Evolutionary conservation across 139 green algal genomes (phyloP).

Genomic region (Tetradesmus obliquus): DNA sequence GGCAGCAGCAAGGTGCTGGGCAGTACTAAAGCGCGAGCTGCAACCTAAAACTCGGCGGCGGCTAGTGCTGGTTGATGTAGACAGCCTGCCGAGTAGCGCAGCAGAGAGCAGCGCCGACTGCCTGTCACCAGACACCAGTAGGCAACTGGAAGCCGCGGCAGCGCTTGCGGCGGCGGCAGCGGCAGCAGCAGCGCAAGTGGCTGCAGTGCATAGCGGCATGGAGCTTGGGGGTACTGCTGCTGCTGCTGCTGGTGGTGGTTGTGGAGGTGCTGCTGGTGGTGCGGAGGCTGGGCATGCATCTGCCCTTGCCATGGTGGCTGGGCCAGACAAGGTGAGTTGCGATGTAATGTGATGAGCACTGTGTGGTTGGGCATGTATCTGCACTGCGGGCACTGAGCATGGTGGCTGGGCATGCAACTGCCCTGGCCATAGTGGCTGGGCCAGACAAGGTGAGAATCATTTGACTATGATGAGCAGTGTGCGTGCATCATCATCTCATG

Average conservation of each 20-base stretch:
- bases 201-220: not conserved
- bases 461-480: too few relatives aligned
- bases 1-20: not conserved
- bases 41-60: not conserved
- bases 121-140: not conserved
- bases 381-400: too few relatives aligned
- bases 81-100: not conserved
- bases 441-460: not conserved
- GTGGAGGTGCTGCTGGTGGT: not conserved
- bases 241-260: not conserved
- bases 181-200: not conserved
- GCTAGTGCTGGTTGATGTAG: not conserved
- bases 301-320: not conserved
- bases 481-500: too few relatives aligned
- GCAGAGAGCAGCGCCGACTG: not conserved
- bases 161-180: not conserved
- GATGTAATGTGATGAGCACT: too few relatives aligned
- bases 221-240: not conserved
- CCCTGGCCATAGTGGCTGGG: not conserved
- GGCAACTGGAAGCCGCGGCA: not conserved
- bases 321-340: not conserved
- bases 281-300: not conserved
- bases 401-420: not conserved
- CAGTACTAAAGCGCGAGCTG: not conserved
- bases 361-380: not conserved